Base-by-base conservation (phyloP, 352 stramenopile genomes). In the Phytopythium helicoides region DNA sequence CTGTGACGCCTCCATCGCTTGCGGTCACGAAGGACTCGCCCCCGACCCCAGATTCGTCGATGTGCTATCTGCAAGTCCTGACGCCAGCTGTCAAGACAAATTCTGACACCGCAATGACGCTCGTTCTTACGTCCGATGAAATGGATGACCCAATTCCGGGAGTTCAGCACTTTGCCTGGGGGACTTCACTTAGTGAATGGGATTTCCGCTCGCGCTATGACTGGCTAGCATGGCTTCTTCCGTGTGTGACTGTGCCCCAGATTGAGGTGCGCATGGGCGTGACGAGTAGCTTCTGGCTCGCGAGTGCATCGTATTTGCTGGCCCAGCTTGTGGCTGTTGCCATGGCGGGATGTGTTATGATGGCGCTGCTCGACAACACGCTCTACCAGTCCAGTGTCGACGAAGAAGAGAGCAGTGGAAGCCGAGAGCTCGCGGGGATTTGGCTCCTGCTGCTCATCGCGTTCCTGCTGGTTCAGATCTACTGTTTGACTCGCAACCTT, bases 171-270 rank as follows among this genome's bases (percentile, higher is more conserved):
- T 38, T 38, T 6, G 45, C 26, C n/a, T 52, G 45, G 45, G 45
- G 10, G n/a, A 38, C 45, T n/a, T 15, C 45, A 9, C 45, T 52
- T 12, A 14, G 11, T 1, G 45, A 40, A 26, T 52, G 45, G 45
- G 31, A 40, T 19, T 41, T 19, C 28, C 45, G 45, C 18, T 52
- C 45, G 45, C 45, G 45, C 26, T 52, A 41, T 19, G 45, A 52
- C 31, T 52, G 45, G 45, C n/a, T 52, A 26, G 28, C 8, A 19
- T 52, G 45, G 45, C 45, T 52, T 1, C 31, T 52, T 10, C 45
- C 45, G 18, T 52, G 45, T 31, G 45, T 52, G 18, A 31, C 45
- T 7, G 26, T 52, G 3, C 28, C 45, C n/a, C 45, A 52, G 45
- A 52, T 52, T 31, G 45, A 52, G 45, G 28, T 52, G 18, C 45